These are phyloP conservation scores for Fraxinus anomala DNA, from an alignment of 257 asterid genomes.

Conservation along the genomic window DNA sequence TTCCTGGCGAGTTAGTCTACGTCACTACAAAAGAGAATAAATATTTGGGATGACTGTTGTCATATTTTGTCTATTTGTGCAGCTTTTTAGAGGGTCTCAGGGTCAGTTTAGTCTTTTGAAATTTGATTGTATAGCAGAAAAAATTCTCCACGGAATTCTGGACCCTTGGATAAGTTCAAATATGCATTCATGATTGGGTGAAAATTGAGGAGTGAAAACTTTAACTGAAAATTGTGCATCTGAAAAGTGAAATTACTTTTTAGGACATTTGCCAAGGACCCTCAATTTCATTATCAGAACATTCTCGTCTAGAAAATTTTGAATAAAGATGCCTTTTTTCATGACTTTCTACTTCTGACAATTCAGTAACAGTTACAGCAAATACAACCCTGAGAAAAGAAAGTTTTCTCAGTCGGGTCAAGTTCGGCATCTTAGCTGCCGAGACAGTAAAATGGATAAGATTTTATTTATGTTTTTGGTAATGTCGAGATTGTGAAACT, in stretches of 20 bases:
- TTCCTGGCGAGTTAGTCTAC: constrained; percentile 22
- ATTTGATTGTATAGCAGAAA: constrained; percentile 26
- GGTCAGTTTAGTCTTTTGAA: constrained; percentile 44
- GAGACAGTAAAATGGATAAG: background rate
- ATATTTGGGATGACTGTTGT: constrained; percentile 42
- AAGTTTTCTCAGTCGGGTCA: background rate
- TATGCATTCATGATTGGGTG: constrained; percentile 32
- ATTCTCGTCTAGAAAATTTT: background rate
- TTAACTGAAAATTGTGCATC: background rate
- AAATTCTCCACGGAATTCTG: constrained; percentile 42
- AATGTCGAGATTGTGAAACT: background rate
- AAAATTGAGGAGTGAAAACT: constrained; percentile 8
- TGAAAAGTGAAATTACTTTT: background rate
- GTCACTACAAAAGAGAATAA: constrained; percentile 50
- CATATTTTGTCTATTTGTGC: constrained; percentile 55
- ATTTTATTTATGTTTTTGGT: background rate
- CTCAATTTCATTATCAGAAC: background rate
- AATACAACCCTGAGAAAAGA: background rate
- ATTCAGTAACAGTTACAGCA: background rate
- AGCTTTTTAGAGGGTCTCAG: constrained; percentile 37
- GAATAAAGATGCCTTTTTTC: background rate
- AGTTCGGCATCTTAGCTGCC: background rate
- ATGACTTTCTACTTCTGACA: constrained; percentile 1
- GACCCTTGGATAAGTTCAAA: constrained; percentile 44
- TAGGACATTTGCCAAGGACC: background rate